Evolutionary conservation across 176 grass and related monocot genomes (phyloP).

Genomic region (Phragmites australis): DNA sequence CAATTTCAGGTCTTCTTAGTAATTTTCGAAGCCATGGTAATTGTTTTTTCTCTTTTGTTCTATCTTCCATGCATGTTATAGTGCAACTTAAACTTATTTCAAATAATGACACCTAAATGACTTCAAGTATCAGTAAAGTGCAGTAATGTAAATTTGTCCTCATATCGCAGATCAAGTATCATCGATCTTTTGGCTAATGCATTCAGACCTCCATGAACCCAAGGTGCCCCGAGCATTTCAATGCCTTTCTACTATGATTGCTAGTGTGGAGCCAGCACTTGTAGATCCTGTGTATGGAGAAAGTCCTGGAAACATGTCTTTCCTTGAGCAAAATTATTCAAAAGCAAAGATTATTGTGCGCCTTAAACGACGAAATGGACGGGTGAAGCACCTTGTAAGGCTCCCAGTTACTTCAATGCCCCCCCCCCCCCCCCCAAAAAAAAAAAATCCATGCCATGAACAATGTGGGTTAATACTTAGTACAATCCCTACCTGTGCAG

Average conservation of each 20-base stretch:
- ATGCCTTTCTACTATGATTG: slow-evolving; percentile 80
- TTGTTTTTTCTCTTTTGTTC: slow-evolving; percentile 15
- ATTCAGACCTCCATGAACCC: slow-evolving; percentile 77
- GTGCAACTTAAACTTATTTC: background rate
- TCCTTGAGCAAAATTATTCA: slow-evolving; percentile 64
- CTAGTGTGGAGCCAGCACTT: slow-evolving; percentile 64
- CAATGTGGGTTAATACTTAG: background rate
- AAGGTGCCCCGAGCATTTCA: slow-evolving; percentile 65
- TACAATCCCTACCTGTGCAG: slow-evolving; percentile 38
- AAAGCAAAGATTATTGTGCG: slow-evolving; percentile 69
- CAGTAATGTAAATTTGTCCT: slow-evolving; percentile 2
- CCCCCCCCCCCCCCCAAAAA: too few relatives aligned
- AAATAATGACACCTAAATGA: slow-evolving; percentile 8
- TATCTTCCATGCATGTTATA: background rate
- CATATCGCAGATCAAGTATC: slow-evolving; percentile 81
- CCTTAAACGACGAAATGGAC: slow-evolving; percentile 82
- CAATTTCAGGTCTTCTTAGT: slow-evolving; percentile 71
- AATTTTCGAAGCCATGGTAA: slow-evolving; percentile 83
- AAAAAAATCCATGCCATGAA: slow-evolving; percentile 9
- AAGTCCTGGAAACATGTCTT: slow-evolving; percentile 45
- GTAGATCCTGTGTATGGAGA: slow-evolving; percentile 43
- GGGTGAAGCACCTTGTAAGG: slow-evolving; percentile 79
- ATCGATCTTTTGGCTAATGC: slow-evolving; percentile 92
- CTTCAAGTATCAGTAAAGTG: slow-evolving; percentile 24
- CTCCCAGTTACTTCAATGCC: background rate